Evolutionary conservation across 2,329 filamentous ascomycete genomes (phyloP), one percentile per base, ranked within the genome.

Genomic region (Penicillium sp.): DNA sequence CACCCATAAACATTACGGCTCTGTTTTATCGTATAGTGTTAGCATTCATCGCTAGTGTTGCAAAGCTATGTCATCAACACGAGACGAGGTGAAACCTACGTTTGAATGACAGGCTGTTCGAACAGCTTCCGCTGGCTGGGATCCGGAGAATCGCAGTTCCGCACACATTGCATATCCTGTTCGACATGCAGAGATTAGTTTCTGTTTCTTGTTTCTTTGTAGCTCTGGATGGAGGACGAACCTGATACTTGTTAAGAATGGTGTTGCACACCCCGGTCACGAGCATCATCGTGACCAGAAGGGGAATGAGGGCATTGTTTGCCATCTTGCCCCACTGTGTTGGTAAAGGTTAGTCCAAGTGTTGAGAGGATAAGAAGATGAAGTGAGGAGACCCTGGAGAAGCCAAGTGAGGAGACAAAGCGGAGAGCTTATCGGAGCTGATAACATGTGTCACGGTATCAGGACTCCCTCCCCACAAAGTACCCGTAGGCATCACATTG

Each of bases 181-280:
- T 46, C 27, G 9, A 37, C 8, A 27, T 6, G 8, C 13, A 8
- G 4, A 3, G 15, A 41, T 66, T 65, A 64, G 56, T 50, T 52
- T 19, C 37, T 19, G 38, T 31, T 15, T 42, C 17, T 25, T 19
- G 35, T 37, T 15, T 40, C 17, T 29, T 21, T 25, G 23, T 8
- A 23, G 25, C 6, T 33, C 37, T 23, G 19, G 31, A 19, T 49
- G 13, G 6, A 25, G 50, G 35, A 35, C 80, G 60, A 76, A 93
- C 92, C 81, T 97, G 93, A 71, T 93, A 97, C 74, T 99, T 99
- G 67, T 93, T 97, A 70, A 99, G 82, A 61, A 99, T 85, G 2
- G 94, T 99, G 75, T 99, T 99, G 82, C 92, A 96, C 61, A 96
- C 92, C 62, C 93, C 93, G 25, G 93, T 97, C 72, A 96, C 79